Conservation (phyloP, 2,329 filamentous ascomycete species). For the Rutstroemia sp. region DNA sequence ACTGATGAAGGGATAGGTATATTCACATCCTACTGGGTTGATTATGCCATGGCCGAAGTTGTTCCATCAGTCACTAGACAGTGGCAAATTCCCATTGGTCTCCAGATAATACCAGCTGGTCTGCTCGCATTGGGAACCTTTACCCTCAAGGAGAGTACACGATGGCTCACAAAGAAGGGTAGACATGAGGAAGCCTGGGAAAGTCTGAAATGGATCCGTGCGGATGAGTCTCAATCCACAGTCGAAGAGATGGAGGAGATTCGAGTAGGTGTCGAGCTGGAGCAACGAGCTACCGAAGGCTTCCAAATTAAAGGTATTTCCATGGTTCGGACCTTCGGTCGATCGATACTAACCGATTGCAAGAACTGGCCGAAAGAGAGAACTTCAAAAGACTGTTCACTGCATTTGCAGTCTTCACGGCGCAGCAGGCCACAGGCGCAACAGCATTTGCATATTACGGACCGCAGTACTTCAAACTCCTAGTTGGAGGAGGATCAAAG, state of each 20-base stretch:
- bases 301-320: conserved; percentile 20
- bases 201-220: conserved; percentile 44
- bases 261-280: conserved; percentile 39
- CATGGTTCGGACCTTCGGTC: background rate
- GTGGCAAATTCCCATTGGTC: conserved; percentile 43
- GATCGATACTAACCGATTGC: background rate
- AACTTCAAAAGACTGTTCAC: conserved; percentile 22
- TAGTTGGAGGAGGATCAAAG: conserved; percentile 40
- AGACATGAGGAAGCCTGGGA: conserved; percentile 38
- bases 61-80: conserved; percentile 34
- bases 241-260: conserved; percentile 36
- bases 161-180: conserved; percentile 43
- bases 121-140: conserved; percentile 42
- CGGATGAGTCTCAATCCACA: conserved; percentile 34
- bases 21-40: conserved; percentile 34
- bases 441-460: conserved; percentile 45
- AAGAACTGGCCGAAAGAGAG: conserved; percentile 10
- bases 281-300: conserved; percentile 37
- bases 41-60: conserved; percentile 38
- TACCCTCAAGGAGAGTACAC: conserved; percentile 39
- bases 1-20: background rate
- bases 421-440: conserved; percentile 41
- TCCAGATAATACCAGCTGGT: conserved; percentile 37
- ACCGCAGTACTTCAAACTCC: conserved; percentile 42
- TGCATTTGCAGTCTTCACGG: conserved; percentile 10